These are phyloP conservation scores for Reticulascus tulasneorum DNA, from an alignment of 2,329 filamentous ascomycete genomes.

Conservation along the genomic window DNA sequence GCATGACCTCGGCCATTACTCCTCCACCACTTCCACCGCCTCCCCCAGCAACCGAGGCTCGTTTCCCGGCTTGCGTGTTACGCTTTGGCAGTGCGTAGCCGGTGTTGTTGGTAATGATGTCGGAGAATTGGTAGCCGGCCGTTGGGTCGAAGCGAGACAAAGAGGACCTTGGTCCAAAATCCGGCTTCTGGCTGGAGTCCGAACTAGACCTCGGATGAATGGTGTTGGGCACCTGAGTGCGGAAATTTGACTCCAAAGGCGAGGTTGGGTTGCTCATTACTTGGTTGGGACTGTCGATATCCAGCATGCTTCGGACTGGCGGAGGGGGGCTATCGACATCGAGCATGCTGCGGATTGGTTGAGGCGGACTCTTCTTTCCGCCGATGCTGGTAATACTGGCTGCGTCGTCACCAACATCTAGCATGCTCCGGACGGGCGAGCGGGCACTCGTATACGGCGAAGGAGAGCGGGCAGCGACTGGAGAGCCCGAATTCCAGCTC, in stretches of 20 bases:
- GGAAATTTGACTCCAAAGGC: slow-evolving; percentile 36
- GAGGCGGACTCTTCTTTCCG: slow-evolving; percentile 32
- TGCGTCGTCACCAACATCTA: slow-evolving; percentile 51
- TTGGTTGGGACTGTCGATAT: slow-evolving; percentile 33
- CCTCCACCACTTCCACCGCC: slow-evolving; percentile 25
- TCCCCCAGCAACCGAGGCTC: slow-evolving; percentile 18
- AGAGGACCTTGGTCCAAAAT: slow-evolving; percentile 35
- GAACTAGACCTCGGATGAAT: slow-evolving; percentile 51
- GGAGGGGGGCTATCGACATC: slow-evolving; percentile 46
- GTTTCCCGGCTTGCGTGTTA: slow-evolving; percentile 42
- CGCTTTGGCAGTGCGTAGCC: slow-evolving; percentile 48
- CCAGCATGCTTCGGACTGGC: slow-evolving; percentile 50
- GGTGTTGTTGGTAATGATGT: slow-evolving; percentile 50
- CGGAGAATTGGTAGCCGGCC: slow-evolving; percentile 58
- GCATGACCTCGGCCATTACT: slow-evolving; percentile 50
- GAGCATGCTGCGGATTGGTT: slow-evolving; percentile 63
- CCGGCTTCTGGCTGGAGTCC: slow-evolving; percentile 35
- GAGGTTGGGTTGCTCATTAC: slow-evolving; percentile 43
- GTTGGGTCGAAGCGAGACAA: slow-evolving; percentile 25
- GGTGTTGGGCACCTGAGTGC: slow-evolving; percentile 22
- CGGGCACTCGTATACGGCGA: slow-evolving; percentile 55
- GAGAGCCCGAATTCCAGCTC: slow-evolving; percentile 23
- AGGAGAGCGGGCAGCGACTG: slow-evolving; percentile 37
- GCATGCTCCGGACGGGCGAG: slow-evolving; percentile 67
- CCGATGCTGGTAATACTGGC: slow-evolving; percentile 17